A percentile compares a stretch with the other conserved stretches of the same genome.
Evolutionary conservation across 192 early-diverging fungal species (phyloP).

Genomic region (Coemansia sp.): DNA sequence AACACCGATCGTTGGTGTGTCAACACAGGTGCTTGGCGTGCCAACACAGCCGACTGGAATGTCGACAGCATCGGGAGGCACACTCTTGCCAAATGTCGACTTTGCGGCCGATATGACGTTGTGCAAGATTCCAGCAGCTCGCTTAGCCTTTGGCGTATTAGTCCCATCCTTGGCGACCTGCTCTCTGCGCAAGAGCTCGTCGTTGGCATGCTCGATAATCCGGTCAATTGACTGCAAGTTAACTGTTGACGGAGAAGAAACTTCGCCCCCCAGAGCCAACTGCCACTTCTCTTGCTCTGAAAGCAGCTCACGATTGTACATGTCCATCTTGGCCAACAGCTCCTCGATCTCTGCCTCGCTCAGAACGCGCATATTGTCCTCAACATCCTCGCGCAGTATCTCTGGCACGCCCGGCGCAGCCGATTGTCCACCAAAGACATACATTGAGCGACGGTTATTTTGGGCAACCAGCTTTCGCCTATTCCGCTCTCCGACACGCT

Average conservation of each 20-base stretch:
- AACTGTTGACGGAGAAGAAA: neutral
- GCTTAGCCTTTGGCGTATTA: slow-evolving; percentile 9
- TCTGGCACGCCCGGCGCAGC: neutral
- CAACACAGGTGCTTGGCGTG: neutral
- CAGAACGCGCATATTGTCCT: slow-evolving; percentile 54
- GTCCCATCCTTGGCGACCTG: slow-evolving; percentile 10
- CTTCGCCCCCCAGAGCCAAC: neutral
- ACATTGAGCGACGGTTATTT: slow-evolving; percentile 54
- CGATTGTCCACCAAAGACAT: slow-evolving; percentile 22
- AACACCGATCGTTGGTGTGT: neutral
- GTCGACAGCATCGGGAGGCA: neutral
- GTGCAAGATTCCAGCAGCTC: slow-evolving; percentile 24
- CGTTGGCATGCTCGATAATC: slow-evolving; percentile 46
- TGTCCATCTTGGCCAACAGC: slow-evolving; percentile 46
- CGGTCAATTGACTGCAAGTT: slow-evolving; percentile 37
- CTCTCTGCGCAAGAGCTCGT: slow-evolving; percentile 38
- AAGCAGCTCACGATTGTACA: slow-evolving; percentile 54
- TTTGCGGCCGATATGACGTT: slow-evolving; percentile 44
- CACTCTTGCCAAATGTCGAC: slow-evolving; percentile 29
- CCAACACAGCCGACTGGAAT: neutral
- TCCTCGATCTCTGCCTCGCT: slow-evolving; percentile 43
- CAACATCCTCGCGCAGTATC: slow-evolving; percentile 44
- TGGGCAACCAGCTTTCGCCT: slow-evolving; percentile 45
- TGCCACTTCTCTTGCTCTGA: slow-evolving; percentile 47
- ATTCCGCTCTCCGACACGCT: slow-evolving; percentile 40